Base-by-base conservation (phyloP, 2,329 filamentous ascomycete genomes). In the Purpureocillium lavendulum region DNA sequence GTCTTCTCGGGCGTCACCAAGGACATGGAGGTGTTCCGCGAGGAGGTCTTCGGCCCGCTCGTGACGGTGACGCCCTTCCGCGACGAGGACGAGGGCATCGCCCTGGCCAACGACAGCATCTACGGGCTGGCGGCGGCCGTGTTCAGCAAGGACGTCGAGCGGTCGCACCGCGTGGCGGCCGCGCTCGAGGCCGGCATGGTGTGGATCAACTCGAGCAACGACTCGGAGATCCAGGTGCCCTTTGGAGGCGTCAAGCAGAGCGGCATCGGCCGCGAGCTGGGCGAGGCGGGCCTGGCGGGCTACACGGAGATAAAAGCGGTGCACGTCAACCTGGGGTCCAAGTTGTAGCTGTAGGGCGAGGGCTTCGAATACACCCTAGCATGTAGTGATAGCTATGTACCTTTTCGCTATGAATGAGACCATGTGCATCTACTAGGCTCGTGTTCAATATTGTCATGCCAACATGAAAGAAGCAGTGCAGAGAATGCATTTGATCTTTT, bases 101-200 rank as follows among this genome's bases (percentile, higher is more conserved):
- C 30, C 10, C 48, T 68, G 41, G 67, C 67, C 13, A 71, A 70
- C 33, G 58, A 80, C 51, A 74, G 73, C 0, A 71, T 68, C 1
- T 82, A 80, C 46, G 79, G 78, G 2, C 66, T 83, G 0, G 78
- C 73, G 2, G 71, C 72, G 8, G 73, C 78, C 0, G 58, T 84
- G 2, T 84, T 83, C 48, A 82, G 71, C 0, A 64, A 72, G 40
- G 71, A 80, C 49, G 64, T 82, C 37, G 68, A 64, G 40, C 58
- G 60, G 21, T 61, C 67, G 4, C 69, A 72, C 45, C 62, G 63
- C 11, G 62, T 70, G 1, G 67, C 74, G 4, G 70, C 71, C 43
- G 69, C 70, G 13, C 73, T 83, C 38, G 74, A 82, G 55, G 69
- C 76, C 1, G 79, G 79, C 24, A 71, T 70, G 65, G 67, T 72